Base-by-base conservation (phyloP, 2,329 filamentous ascomycete species). In the Fusarium sp. region DNA sequence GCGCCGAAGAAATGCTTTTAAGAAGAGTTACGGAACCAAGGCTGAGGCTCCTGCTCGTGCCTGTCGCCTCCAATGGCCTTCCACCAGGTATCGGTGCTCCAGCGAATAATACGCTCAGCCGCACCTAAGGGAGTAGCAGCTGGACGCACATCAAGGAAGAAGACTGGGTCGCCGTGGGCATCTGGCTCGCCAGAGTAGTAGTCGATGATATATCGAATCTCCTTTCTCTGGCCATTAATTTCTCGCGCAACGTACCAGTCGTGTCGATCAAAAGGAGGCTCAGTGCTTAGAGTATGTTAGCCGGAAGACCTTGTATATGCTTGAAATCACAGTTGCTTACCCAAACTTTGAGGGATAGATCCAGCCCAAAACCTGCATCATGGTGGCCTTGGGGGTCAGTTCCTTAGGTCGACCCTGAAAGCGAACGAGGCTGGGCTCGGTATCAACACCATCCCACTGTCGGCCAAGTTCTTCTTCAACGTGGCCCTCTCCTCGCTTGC, bases 41-140 rank as follows among this genome's bases (percentile, higher is more conserved):
- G 73, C 57, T 76, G 70, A 15, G 78, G 77, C 21, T 80, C 72
- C 61, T 78, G 77, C 77, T 87, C 84, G 27, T 85, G 82, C 17
- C 86, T 88, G 56, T 86, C 87, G 14, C 89, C 92, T 1, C 94
- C 94, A 53, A 88, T 92, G 0, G 94, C 94, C 70, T 87, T 89
- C 89, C 93, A 97, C 96, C 96, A 99, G 11, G 97, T 87, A 79
- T 98, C 95, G 11, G 92, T 94, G 49, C 94, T 91, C 93, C 94
- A 98, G 74, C 94, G 85, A 76, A 97, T 88, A 63, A 94, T 80
- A 50, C 96, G 87, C 83, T 98, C 96, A 5, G 90, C 88, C 1
- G 93, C 91, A 25, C 90, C 90, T 2, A 87, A 90, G 5, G 94
- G 94, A 0, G 92, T 93, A 40, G 97, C 81, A 5, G 96, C 96